phyloP scores from a whole-genome alignment of 2,329 filamentous ascomycete species.

The Xylaria hypoxylon region DNA sequence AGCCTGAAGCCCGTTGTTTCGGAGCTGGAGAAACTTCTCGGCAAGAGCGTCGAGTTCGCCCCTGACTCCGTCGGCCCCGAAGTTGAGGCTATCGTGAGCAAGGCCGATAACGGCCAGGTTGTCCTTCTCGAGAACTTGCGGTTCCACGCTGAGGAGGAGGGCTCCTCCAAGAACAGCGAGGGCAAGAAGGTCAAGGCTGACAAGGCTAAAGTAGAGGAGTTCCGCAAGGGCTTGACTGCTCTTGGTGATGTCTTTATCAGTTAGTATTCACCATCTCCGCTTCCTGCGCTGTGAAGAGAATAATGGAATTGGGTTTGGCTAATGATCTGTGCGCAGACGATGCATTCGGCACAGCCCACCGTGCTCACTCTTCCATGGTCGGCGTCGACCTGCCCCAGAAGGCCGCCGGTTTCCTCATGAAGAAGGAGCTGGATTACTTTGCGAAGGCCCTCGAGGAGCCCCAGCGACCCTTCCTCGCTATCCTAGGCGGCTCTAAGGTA shows the following conservation, averaged over 20 bases:
- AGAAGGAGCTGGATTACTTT: constrained; percentile 99
- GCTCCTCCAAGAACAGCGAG: constrained; percentile 90
- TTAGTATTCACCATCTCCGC: constrained; percentile 60
- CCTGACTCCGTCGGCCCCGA: constrained; percentile 90
- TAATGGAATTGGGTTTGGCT: neutral
- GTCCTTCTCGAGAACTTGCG: constrained; percentile 97
- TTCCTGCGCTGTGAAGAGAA: constrained; percentile 27
- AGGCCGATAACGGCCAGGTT: constrained; percentile 82
- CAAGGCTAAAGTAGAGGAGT: constrained; percentile 89
- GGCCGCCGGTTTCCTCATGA: constrained; percentile 97
- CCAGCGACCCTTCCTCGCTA: constrained; percentile 95
- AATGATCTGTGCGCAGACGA: constrained; percentile 72
- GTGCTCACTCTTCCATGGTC: constrained; percentile 99
- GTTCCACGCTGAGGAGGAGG: constrained; percentile 98
- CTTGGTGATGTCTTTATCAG: constrained; percentile 97
- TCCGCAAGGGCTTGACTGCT: constrained; percentile 93
- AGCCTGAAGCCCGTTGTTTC: constrained; percentile 91
- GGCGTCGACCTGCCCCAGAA: constrained; percentile 95
- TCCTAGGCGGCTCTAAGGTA: constrained; percentile 97
- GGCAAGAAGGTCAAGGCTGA: constrained; percentile 99
- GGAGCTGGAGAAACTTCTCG: constrained; percentile 90
- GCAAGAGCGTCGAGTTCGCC: constrained; percentile 86
- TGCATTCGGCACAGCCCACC: constrained; percentile 97
- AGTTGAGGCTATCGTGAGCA: constrained; percentile 89
- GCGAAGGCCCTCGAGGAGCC: constrained; percentile 94